Evolutionary conservation across 495 filamentous ascomycete genomes (phyloP).

Genomic region (Usnea hakonensis): DNA sequence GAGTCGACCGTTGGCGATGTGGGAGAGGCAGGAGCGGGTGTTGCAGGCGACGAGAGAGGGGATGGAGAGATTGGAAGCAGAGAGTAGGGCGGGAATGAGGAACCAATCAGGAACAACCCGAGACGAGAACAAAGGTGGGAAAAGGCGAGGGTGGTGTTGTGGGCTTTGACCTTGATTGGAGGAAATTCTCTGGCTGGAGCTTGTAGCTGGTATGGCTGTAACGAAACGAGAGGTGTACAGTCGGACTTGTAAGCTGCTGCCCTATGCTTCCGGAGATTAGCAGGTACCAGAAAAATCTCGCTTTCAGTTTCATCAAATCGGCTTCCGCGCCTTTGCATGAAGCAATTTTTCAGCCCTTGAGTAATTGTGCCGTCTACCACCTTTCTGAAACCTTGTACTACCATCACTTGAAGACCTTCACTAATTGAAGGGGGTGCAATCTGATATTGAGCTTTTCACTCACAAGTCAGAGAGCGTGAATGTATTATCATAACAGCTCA

Average conservation of each 20-base stretch:
- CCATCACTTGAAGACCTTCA: no score
- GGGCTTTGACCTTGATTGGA: neutral
- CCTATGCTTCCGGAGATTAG: neutral
- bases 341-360: neutral
- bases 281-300: neutral
- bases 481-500: no score
- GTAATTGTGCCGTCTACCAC: neutral
- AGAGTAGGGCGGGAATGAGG: conserved; percentile 4
- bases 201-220: neutral
- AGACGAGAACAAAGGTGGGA: neutral
- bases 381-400: no score
- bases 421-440: no score
- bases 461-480: no score
- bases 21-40: conserved; percentile 29
- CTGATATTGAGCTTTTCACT: no score
- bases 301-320: neutral
- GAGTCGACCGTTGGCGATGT: conserved; percentile 29
- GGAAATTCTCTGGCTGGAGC: neutral
- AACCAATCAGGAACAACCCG: neutral
- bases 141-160: conserved; percentile 3
- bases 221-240: neutral
- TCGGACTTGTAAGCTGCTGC: neutral
- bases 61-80: conserved; percentile 12
- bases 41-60: conserved; percentile 4
- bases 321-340: neutral